These are phyloP conservation scores for Thermoascus crustaceus DNA, from an alignment of 2,329 filamentous ascomycete genomes.

Conservation along the genomic window DNA sequence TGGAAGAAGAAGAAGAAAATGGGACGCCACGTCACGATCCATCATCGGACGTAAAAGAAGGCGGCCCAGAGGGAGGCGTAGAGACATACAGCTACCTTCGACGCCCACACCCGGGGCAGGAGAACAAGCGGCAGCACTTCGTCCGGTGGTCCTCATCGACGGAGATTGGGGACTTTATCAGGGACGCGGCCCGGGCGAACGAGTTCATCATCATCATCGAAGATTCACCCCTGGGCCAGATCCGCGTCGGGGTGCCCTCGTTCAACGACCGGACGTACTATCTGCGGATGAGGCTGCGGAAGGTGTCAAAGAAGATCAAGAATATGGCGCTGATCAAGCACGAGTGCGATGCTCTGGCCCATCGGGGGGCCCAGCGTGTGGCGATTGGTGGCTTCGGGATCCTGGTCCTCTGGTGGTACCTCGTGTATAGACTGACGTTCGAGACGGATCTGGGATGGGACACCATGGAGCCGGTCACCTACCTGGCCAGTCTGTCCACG, in stretches of 20 bases:
- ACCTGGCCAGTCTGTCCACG: constrained; percentile 75
- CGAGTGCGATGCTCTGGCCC: constrained; percentile 71
- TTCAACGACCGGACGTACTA: constrained; percentile 90
- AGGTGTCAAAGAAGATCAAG: constrained; percentile 61
- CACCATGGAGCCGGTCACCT: constrained; percentile 82
- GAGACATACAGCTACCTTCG: constrained; percentile 63
- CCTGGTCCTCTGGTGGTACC: constrained; percentile 69
- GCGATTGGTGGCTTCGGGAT: constrained; percentile 71
- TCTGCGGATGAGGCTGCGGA: constrained; percentile 66
- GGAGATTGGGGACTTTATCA: constrained; percentile 89
- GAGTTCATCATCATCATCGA: constrained; percentile 82
- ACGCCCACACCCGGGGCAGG: constrained; percentile 10
- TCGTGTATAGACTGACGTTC: constrained; percentile 63
- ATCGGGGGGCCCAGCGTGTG: constrained; percentile 67
- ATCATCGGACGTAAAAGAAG: constrained; percentile 31
- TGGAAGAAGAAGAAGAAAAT: constrained; percentile 35
- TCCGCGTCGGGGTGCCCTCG: constrained; percentile 72
- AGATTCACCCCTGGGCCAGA: constrained; percentile 53
- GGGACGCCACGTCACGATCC: constrained; percentile 11
- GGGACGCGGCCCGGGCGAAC: constrained; percentile 73
- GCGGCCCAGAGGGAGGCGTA: constrained; percentile 50
- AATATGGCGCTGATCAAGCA: constrained; percentile 65
- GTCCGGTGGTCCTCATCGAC: constrained; percentile 84
- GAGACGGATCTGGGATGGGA: constrained; percentile 79
- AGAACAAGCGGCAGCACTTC: constrained; percentile 52